phyloP scores from a whole-genome alignment of 2,329 filamentous ascomycete genomes.

The Aspergillus sojae region DNA sequence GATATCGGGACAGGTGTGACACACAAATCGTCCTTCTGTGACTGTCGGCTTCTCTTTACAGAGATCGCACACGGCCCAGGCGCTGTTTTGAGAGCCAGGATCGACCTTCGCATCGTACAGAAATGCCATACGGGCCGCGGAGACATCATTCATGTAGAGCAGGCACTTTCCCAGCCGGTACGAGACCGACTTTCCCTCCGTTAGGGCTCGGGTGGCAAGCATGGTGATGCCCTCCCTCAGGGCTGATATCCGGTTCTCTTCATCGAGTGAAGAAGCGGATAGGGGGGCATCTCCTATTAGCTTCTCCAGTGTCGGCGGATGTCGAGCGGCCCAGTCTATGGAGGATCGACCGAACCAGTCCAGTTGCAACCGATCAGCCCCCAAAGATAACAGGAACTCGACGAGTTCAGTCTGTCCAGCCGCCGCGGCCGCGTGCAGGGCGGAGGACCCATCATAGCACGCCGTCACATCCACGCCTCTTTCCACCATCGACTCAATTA shows the following conservation, averaged over 20 bases:
- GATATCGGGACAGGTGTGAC: constrained; percentile 4
- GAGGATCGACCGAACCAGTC: constrained; percentile 5
- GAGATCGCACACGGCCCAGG: background rate
- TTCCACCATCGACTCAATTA: background rate
- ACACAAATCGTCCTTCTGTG: constrained; percentile 2
- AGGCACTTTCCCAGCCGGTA: constrained; percentile 3
- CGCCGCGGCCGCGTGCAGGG: constrained; percentile 2
- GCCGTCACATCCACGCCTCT: background rate
- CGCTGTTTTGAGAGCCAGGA: background rate
- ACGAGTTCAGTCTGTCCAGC: constrained; percentile 3
- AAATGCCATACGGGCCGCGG: constrained; percentile 3
- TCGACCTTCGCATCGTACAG: background rate
- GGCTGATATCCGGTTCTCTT: background rate
- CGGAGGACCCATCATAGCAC: background rate
- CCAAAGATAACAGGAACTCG: background rate
- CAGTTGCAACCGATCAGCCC: background rate
- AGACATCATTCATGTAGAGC: background rate
- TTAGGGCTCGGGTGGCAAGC: constrained; percentile 1
- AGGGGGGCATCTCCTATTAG: background rate
- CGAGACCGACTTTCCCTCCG: background rate
- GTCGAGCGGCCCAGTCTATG: constrained; percentile 1
- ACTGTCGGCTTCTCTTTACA: background rate
- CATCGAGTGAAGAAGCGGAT: too few relatives aligned
- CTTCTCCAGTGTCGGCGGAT: background rate
- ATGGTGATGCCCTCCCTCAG: background rate